A percentile compares a stretch with the other conserved stretches of the same genome.
These are phyloP conservation scores for Warburgia ugandensis DNA, from an alignment of 164 flowering plant species.

Conservation along the genomic window DNA sequence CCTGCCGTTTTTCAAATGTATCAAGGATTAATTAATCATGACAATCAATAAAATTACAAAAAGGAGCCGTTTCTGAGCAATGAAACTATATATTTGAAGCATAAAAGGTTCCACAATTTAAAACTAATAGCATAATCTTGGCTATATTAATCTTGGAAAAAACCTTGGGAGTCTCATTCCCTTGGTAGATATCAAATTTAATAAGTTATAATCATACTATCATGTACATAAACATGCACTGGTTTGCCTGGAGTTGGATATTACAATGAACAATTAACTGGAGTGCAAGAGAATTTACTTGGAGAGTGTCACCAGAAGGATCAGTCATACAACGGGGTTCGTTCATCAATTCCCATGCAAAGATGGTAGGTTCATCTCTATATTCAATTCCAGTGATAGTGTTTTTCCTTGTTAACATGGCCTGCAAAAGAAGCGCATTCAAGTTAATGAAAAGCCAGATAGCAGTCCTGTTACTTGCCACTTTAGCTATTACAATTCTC, in stretches of 20 bases:
- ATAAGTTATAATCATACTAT: no score
- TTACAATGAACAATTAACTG: not conserved
- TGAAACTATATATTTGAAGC: not conserved
- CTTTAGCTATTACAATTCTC: not conserved
- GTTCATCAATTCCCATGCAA: slow-evolving; percentile 64
- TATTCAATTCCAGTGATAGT: slow-evolving; percentile 35
- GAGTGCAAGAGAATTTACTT: slow-evolving; percentile 20
- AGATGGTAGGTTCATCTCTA: slow-evolving; percentile 50
- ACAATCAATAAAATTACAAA: not conserved
- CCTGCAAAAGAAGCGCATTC: slow-evolving; percentile 17
- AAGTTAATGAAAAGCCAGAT: slow-evolving; percentile 1
- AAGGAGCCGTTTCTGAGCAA: not conserved
- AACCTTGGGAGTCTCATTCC: no score
- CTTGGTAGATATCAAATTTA: no score
- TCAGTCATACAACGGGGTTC: slow-evolving; percentile 45
- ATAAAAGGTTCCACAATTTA: no score
- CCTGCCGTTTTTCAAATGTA: slow-evolving; percentile 40
- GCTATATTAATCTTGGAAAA: no score
- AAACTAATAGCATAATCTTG: no score
- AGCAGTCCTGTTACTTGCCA: not conserved
- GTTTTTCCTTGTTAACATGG: slow-evolving; percentile 38
- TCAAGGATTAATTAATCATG: not conserved
- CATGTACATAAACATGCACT: no score
- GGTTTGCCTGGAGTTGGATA: no score
- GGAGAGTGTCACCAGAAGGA: slow-evolving; percentile 30